Evolutionary conservation across 1,139 yeast species (phyloP).

Genomic region (Suhomyces panamericanus): DNA sequence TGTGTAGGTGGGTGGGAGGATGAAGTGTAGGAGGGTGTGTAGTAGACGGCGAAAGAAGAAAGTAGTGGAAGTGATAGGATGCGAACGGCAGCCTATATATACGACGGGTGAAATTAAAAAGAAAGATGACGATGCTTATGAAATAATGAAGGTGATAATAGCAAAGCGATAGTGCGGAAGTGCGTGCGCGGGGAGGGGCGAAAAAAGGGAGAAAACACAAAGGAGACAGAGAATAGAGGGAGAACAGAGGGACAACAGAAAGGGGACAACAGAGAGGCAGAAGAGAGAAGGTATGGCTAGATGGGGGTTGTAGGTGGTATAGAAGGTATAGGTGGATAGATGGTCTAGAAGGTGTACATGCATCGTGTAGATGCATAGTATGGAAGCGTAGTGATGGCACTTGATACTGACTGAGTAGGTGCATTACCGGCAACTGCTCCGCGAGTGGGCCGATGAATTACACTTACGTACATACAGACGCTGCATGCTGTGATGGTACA

Average conservation of each 20-base stretch:
- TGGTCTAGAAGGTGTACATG: too few species aligned
- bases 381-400: too few species aligned
- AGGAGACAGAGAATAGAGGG: background rate
- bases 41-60: background rate
- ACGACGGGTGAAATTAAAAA: conserved; percentile 10
- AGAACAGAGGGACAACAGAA: background rate
- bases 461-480: too few species aligned
- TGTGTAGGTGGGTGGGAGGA: background rate
- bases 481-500: too few species aligned
- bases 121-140: conserved; percentile 15
- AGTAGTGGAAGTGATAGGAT: background rate
- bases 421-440: too few species aligned
- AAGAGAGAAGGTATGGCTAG: background rate
- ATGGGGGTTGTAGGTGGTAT: too few species aligned
- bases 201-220: background rate
- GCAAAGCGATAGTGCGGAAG: conserved; percentile 10
- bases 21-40: background rate
- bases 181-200: conserved; percentile 4
- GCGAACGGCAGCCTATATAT: conserved; percentile 12
- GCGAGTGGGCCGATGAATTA: background rate
- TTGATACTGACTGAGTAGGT: too few species aligned
- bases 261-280: background rate
- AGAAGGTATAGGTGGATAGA: too few species aligned
- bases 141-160: conserved; percentile 12
- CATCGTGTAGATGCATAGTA: too few species aligned